Evolutionary conservation across 1,284 basidiomycete genomes (phyloP).

Genomic region (Tremellales sp.): DNA sequence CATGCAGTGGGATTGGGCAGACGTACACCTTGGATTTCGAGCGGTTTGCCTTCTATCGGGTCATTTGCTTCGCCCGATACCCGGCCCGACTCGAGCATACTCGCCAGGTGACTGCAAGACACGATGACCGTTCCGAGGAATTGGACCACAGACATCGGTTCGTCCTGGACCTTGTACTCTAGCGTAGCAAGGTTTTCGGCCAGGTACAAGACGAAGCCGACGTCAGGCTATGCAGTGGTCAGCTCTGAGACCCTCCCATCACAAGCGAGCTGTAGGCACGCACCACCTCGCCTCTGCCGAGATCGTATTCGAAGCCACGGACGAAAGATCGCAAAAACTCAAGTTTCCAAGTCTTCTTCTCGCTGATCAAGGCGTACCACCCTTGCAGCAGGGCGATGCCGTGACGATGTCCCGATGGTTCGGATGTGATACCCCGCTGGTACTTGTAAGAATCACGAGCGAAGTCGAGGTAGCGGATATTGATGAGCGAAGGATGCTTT

Average conservation of each 20-base stretch:
- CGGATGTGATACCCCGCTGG: slow-evolving; percentile 59
- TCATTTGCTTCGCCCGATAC: slow-evolving; percentile 39
- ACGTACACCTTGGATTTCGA: slow-evolving; percentile 20
- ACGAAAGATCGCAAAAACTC: slow-evolving; percentile 82
- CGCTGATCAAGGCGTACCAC: slow-evolving; percentile 87
- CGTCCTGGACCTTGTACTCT: slow-evolving; percentile 92
- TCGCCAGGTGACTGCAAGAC: slow-evolving; percentile 69
- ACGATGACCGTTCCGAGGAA: slow-evolving; percentile 75
- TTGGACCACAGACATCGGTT: slow-evolving; percentile 79
- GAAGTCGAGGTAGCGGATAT: slow-evolving; percentile 74
- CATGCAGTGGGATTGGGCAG: not conserved
- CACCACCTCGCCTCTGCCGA: too few species aligned
- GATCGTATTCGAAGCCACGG: slow-evolving; percentile 70
- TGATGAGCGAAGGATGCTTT: slow-evolving; percentile 86
- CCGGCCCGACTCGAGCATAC: slow-evolving; percentile 35
- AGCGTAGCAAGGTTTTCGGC: slow-evolving; percentile 88
- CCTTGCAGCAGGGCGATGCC: slow-evolving; percentile 65
- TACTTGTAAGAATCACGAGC: slow-evolving; percentile 78
- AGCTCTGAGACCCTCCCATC: slow-evolving; percentile 23
- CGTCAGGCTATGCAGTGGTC: too few species aligned
- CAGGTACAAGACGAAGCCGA: slow-evolving; percentile 82
- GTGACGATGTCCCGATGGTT: slow-evolving; percentile 33
- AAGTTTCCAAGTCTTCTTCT: slow-evolving; percentile 76
- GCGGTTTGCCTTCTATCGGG: slow-evolving; percentile 16
- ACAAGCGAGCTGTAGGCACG: too few species aligned